Evolutionary conservation across 495 filamentous ascomycete species (phyloP).

Genomic region (Hyaloscypha finlandica): DNA sequence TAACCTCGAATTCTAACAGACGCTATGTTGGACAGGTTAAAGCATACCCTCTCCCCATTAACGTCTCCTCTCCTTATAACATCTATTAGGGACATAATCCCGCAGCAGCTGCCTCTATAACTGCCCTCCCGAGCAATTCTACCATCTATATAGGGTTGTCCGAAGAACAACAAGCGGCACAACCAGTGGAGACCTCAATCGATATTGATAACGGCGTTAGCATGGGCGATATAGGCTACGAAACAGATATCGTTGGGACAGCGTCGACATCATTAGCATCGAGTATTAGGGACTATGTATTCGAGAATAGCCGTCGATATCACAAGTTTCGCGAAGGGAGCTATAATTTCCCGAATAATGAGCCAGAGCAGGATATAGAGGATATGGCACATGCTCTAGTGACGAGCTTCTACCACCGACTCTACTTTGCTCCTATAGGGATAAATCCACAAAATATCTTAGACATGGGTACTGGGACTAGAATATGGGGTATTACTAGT

Average conservation of each 20-base stretch:
- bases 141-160: not conserved
- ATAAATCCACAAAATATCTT: not conserved
- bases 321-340: not conserved
- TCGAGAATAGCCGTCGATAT: constrained; percentile 2
- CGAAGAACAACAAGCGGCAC: not conserved
- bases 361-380: not conserved
- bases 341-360: not conserved
- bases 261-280: not conserved
- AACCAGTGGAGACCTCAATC: not conserved
- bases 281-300: not conserved
- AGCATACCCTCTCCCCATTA: too few species aligned
- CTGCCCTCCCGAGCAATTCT: not conserved
- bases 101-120: not conserved
- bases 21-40: too few species aligned
- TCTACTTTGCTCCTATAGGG: not conserved
- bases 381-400: not conserved
- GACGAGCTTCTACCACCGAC: not conserved
- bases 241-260: not conserved
- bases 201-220: not conserved
- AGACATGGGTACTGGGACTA: not conserved
- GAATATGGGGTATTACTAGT: too few species aligned
- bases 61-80: not conserved
- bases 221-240: constrained; percentile 3
- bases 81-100: not conserved
- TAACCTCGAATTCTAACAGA: too few species aligned